Base-by-base conservation (phyloP, 768 basidiomycete species). In the Boletus rex-veris region DNA sequence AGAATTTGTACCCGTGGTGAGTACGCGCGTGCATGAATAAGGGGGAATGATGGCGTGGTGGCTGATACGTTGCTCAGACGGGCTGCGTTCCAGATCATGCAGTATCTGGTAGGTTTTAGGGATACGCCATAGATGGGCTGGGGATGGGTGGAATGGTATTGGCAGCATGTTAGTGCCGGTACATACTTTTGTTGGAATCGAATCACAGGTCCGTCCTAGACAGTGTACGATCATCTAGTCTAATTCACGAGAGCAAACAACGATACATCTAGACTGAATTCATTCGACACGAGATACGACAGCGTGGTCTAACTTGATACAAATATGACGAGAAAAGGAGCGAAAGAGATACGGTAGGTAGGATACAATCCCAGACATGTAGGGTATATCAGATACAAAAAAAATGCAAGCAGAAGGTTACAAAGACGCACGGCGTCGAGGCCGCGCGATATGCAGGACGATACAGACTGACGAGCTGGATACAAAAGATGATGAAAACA, bases 71-170 rank as follows among this genome's bases (percentile, higher is more conserved):
- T n/a, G 7, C 11, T 50, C 14, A 11, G 6, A 26, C 51, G 85
- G 83, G 83, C 87, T 48, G 79, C 83, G 1, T 83, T 85, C 71
- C 85, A 87, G 62, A 81, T 75, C 52, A 85, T 88, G 84, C 72
- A 83, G 58, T 86, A 76, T 60, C 62, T 88, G 58, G 75, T 88
- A 80, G 85, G 86, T 7, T 78, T 82, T 67, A 79, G 85, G 54
- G 65, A 68, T 1, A 77, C 61, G 2, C 81, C 80, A 5, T 64
- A 51, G 49, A 33, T 12, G 2, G 33, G 33, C 33, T 26, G 7
- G 26, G 24, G 26, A 26, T 26, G 21, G 21, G 21, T 3, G 21
- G 21, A 21, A 21, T 21, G 21, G 21, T 21, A 21, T 21, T 21
- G 21, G 21, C 21, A 21, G 21, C 21, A 3, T 21, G 21, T 3